These are phyloP conservation scores for Bassia scoparia DNA, from an alignment of 148 eudicot genomes.

Conservation along the genomic window DNA sequence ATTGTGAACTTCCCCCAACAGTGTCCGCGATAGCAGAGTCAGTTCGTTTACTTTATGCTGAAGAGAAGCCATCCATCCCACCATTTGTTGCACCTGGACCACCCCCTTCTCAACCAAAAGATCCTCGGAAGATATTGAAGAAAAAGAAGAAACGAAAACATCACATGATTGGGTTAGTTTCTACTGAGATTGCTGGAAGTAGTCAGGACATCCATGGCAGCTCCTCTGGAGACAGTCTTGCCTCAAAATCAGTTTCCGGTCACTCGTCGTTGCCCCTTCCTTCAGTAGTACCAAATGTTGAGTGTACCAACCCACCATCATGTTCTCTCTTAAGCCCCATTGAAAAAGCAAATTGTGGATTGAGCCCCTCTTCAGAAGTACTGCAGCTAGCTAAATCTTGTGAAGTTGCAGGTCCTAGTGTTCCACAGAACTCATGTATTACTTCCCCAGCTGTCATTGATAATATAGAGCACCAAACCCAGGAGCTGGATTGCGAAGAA, in stretches of 20 bases:
- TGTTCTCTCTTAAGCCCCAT: conserved; percentile 21
- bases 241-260: conserved; percentile 29
- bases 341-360: conserved; percentile 15
- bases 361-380: conserved; percentile 43
- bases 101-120: conserved; percentile 70
- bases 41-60: conserved; percentile 69
- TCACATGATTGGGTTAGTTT: conserved; percentile 17
- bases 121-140: conserved; percentile 56
- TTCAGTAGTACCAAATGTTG: conserved; percentile 22
- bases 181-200: conserved; percentile 36
- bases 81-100: conserved; percentile 77
- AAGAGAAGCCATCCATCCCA: conserved; percentile 63
- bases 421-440: conserved; percentile 6
- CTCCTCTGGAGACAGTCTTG: conserved; percentile 29
- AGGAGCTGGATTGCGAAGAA: conserved; percentile 19
- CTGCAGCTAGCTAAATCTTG: conserved; percentile 35
- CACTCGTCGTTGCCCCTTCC: conserved; percentile 22
- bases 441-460: conserved; percentile 12
- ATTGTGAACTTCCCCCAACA: conserved; percentile 62
- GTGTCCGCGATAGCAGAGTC: conserved; percentile 89
- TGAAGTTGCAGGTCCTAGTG: conserved; percentile 33
- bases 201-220: conserved; percentile 28
- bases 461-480: conserved; percentile 3
- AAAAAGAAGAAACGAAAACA: conserved; percentile 47
- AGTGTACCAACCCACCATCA: conserved; percentile 20